Conservation (phyloP, 352 stramenopile species). For the Phytophthora agathidicida region DNA sequence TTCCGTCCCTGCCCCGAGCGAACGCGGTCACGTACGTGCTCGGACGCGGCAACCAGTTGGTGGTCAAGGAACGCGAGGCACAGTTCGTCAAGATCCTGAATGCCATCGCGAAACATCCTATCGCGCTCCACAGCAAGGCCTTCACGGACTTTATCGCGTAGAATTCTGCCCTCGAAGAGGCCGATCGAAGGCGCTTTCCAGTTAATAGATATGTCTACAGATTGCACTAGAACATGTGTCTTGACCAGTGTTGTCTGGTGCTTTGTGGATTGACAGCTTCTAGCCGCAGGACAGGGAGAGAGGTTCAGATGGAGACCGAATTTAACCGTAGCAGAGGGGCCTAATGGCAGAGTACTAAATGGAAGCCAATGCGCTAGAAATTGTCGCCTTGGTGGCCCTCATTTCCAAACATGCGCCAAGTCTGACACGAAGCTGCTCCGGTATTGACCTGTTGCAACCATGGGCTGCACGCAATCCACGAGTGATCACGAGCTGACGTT, state of each 20-base stretch:
- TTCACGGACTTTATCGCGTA: conserved; percentile 61
- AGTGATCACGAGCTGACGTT: conserved; percentile 34
- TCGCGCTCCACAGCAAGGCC: conserved; percentile 48
- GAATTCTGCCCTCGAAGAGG: conserved; percentile 2
- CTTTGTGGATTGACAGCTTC: conserved; percentile 15
- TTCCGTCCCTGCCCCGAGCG: conserved; percentile 58
- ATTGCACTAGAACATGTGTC: neutral
- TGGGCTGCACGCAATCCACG: conserved; percentile 47
- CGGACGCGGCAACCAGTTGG: conserved; percentile 50
- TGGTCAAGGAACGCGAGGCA: conserved; percentile 62
- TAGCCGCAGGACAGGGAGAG: conserved; percentile 15
- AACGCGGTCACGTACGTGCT: conserved; percentile 49
- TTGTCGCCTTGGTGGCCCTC: neutral
- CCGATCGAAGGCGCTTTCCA: conserved; percentile 7
- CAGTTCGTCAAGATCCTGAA: conserved; percentile 75
- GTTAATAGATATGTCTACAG: conserved; percentile 5
- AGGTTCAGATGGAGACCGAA: conserved; percentile 22
- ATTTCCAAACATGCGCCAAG: conserved; percentile 20
- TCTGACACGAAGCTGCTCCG: neutral
- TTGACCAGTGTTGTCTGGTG: conserved; percentile 9
- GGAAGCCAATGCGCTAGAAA: conserved; percentile 10
- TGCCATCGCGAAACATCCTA: conserved; percentile 57
- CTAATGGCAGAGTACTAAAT: too few relatives aligned
- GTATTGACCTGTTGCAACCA: conserved; percentile 3
- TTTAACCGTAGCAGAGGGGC: too few relatives aligned